Conservation (phyloP, 2,329 filamentous ascomycete species). For the Lachnum nothofagi region DNA sequence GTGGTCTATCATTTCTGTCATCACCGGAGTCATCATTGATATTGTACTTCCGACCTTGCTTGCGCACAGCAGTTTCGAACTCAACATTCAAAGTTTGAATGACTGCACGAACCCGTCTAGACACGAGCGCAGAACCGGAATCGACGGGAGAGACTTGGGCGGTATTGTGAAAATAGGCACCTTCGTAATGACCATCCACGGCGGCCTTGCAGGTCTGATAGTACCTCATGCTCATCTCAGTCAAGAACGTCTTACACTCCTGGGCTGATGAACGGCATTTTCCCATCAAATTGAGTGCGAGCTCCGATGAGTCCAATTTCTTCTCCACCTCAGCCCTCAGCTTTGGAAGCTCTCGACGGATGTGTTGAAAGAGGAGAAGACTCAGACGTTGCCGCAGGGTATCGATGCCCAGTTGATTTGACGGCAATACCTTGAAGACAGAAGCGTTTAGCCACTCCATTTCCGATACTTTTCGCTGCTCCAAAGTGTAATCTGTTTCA, state of each 20-base stretch:
- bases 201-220: constrained; percentile 31
- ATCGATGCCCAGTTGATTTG: constrained; percentile 26
- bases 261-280: constrained; percentile 11
- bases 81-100: constrained; percentile 30
- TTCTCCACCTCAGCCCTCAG: constrained; percentile 22
- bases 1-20: background rate
- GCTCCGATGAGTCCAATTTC: constrained; percentile 1
- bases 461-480: constrained; percentile 23
- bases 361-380: constrained; percentile 29
- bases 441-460: constrained; percentile 24
- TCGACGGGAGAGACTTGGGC: constrained; percentile 16
- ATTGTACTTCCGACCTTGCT: constrained; percentile 30
- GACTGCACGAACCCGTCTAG: constrained; percentile 26
- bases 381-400: constrained; percentile 24
- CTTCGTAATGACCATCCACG: constrained; percentile 33
- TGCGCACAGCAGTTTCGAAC: constrained; percentile 24
- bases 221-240: constrained; percentile 28
- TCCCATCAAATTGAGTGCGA: constrained; percentile 13
- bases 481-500: constrained; percentile 30
- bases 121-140: constrained; percentile 11
- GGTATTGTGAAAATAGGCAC: constrained; percentile 24
- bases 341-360: constrained; percentile 30
- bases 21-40: constrained; percentile 15
- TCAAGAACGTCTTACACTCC: constrained; percentile 27
- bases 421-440: constrained; percentile 26